Evolutionary conservation across 164 flowering plant species (phyloP), one percentile per base, ranked within the genome.

Genomic region (Umbilicus rupestris): DNA sequence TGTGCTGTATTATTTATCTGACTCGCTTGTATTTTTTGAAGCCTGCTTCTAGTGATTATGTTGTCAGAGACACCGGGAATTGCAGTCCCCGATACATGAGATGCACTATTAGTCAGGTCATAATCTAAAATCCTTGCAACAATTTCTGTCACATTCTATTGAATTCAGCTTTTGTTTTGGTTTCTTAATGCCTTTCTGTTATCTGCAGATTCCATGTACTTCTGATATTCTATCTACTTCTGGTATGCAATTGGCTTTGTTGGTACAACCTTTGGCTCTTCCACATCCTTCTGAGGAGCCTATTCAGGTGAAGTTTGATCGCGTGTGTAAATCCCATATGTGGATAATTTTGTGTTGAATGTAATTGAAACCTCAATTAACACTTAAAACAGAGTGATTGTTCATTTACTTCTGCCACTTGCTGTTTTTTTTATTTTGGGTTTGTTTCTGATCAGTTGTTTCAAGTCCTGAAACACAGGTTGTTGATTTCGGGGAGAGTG

Each of bases 1-100:
- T 59, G 42, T 64, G 28, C 4, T 46, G 14, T 50, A 8, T 44
- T 11, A n/a, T 67, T 73, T 42, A 26, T 47, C 44, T 42, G 26
- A 39, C 63, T 67, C 11, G 52, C 55, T 30, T 28, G 10, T 62
- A 67, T 80, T 35, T 65, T 44, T 65, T 80, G 70, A 76, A 95
- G 99, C 89, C 97, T 79, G 97, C 96, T 44, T 79, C 94, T 46
- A 85, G 89, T 78, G 96, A 92, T 52, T 92, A 81, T 76, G 82
- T 95, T 70, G 96, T 81, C 24, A 84, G 80, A 76, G 99, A 95
- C 75, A 85, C 86, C 57, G 99, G 99, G 41, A 95, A 92, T 73
- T 92, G 99, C 83, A 95, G 96, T 76, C 99, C 99, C 68, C 97
- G 99, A 29, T 87, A 78, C 80, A 95, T 95, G 90, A 83, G 97